These are phyloP conservation scores for Ilyonectria destructans DNA, from an alignment of 2,329 filamentous ascomycete species.

Conservation along the genomic window DNA sequence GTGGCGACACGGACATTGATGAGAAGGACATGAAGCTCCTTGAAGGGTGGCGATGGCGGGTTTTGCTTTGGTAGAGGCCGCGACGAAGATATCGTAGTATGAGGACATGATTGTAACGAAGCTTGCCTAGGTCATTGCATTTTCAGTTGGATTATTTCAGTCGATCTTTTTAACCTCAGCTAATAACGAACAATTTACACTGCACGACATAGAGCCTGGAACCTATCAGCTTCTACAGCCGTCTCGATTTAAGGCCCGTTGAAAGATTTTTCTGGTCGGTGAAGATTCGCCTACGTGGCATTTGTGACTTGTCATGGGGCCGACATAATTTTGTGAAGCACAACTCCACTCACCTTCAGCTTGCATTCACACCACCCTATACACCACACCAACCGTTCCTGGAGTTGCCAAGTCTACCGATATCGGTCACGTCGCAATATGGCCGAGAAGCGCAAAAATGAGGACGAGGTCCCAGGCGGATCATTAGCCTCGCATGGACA, in stretches of 20 bases:
- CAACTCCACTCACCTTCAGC: background rate
- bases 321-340: slow-evolving; percentile 21
- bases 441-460: slow-evolving; percentile 44
- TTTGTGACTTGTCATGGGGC: slow-evolving; percentile 9
- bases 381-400: background rate
- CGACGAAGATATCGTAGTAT: slow-evolving; percentile 45
- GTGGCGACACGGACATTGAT: slow-evolving; percentile 61
- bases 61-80: slow-evolving; percentile 62
- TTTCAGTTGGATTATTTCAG: slow-evolving; percentile 32
- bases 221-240: background rate
- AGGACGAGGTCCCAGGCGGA: slow-evolving; percentile 19
- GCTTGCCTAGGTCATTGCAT: slow-evolving; percentile 42
- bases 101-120: slow-evolving; percentile 54
- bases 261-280: slow-evolving; percentile 1
- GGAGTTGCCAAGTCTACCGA: background rate
- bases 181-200: slow-evolving; percentile 11
- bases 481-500: background rate
- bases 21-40: slow-evolving; percentile 67
- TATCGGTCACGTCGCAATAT: slow-evolving; percentile 25
- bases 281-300: background rate
- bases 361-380: background rate
- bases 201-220: slow-evolving; percentile 5
- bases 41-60: slow-evolving; percentile 71
- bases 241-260: background rate
- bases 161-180: slow-evolving; percentile 9